Base-by-base conservation (phyloP, 2,329 filamentous ascomycete genomes). In the Ophiosphaerella korrae region DNA sequence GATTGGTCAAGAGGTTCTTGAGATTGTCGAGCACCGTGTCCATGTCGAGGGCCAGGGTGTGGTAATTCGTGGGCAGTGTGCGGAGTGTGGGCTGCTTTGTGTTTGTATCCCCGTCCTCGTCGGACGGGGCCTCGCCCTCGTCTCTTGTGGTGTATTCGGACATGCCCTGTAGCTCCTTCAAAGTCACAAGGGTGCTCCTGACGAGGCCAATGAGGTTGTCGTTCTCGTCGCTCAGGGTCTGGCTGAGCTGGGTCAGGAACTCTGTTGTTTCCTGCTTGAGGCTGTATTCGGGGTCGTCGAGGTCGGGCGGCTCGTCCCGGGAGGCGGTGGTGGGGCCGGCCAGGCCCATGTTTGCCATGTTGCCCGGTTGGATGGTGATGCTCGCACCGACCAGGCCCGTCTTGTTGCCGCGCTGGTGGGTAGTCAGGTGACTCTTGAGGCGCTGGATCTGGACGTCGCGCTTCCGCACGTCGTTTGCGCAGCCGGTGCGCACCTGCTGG, bases 201-300 rank as follows among this genome's bases (percentile, higher is more conserved):
- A 96, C 82, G 26, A 97, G 79, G 1, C 78, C 79, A 33, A 95
- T 84, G 11, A 97, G 75, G 5, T 84, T 83, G 67, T 97, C 92
- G 65, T 99, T 99, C 73, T 99, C 94, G 60, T 96, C 90, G 66
- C 91, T 94, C 50, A 97, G 77, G 34, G 85, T 86, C 69, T 89
- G 88, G 26, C 90, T 92, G 51, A 96, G 77, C 66, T 89, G 87
- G 0, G 92, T 94, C 50, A 99, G 78, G 68, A 97, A 97, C 42
- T 92, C 87, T 41, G 93, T 96, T 5, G 93, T 96, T 75, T 97
- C 94, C 70, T 88, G 85, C 64, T 87, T 87, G 53, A 97, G 76
- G 62, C 85, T 89, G 73, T 93, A 87, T 46, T 74, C 81, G 53
- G 75, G 84, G 71, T 77, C 84, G 69, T 74, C 81, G 9, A 84